phyloP scores from a whole-genome alignment of 768 basidiomycete species.

The Podaxis sp. region DNA sequence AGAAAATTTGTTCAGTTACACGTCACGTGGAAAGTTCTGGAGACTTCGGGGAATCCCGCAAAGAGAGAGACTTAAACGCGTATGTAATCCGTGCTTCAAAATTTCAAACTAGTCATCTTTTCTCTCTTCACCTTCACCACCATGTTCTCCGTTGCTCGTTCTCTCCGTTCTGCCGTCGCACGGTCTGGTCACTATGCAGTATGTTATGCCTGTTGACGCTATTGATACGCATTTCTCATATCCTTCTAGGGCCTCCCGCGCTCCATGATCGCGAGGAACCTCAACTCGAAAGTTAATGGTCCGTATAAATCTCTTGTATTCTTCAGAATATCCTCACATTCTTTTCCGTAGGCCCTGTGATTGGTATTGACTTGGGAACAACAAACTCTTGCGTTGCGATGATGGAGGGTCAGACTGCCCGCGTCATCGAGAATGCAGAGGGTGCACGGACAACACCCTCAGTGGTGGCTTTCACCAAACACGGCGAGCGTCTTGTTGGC shows the following conservation, averaged over 20 bases:
- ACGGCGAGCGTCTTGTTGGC: slow-evolving; percentile 94
- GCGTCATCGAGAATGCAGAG: slow-evolving; percentile 97
- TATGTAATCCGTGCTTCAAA: slow-evolving; percentile 18
- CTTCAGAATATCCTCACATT: not conserved
- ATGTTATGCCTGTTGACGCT: slow-evolving; percentile 22
- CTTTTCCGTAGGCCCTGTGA: slow-evolving; percentile 64
- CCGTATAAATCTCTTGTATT: slow-evolving; percentile 26
- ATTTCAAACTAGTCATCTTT: slow-evolving; percentile 17
- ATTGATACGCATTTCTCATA: slow-evolving; percentile 12
- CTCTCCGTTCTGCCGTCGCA: slow-evolving; percentile 55
- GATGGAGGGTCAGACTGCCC: slow-evolving; percentile 94
- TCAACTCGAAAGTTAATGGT: slow-evolving; percentile 95
- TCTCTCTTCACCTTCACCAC: slow-evolving; percentile 46
- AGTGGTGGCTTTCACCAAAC: slow-evolving; percentile 98
- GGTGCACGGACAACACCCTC: slow-evolving; percentile 98
- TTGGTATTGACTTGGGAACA: slow-evolving; percentile 96
- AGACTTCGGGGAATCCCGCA: slow-evolving; percentile 25
- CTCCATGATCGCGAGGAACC: slow-evolving; percentile 81
- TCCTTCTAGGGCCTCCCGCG: slow-evolving; percentile 59
- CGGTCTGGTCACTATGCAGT: slow-evolving; percentile 69
- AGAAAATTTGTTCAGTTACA: not conserved
- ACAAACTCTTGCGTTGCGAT: slow-evolving; percentile 91
- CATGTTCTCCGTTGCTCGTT: slow-evolving; percentile 75
- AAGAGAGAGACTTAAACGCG: slow-evolving; percentile 15
- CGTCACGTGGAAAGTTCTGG: slow-evolving; percentile 31